Conservation (phyloP, 371 early-diverging fungal species). For the Mycotypha africana region DNA sequence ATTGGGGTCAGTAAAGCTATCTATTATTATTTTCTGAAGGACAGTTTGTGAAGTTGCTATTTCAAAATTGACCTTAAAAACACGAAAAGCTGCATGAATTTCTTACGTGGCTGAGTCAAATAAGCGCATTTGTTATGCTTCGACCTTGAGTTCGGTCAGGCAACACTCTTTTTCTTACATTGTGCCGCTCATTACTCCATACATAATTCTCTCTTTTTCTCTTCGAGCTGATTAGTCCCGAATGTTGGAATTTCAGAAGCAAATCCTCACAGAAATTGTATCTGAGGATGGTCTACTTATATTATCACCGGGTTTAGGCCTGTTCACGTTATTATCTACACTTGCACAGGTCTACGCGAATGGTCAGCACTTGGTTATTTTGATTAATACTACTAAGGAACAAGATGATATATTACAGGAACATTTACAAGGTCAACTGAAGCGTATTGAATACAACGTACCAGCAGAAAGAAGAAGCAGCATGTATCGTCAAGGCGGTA, state of each 20-base stretch:
- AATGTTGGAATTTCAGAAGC: constrained; percentile 71
- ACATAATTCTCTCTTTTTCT: too few relatives aligned
- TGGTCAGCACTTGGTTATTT: constrained; percentile 70
- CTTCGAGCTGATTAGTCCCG: too few relatives aligned
- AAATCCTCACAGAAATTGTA: constrained; percentile 64
- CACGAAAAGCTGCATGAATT: too few relatives aligned
- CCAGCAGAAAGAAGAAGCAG: constrained; percentile 53
- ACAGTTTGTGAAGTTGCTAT: too few relatives aligned
- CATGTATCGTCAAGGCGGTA: constrained; percentile 83
- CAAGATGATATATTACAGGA: constrained; percentile 61
- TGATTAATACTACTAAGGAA: constrained; percentile 69
- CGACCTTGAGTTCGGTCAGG: too few relatives aligned
- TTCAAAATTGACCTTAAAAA: too few relatives aligned
- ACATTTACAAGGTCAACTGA: constrained; percentile 42
- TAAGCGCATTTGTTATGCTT: too few relatives aligned
- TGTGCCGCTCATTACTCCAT: too few relatives aligned
- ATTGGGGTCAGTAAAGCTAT: too few relatives aligned
- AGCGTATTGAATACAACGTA: constrained; percentile 63
- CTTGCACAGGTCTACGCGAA: constrained; percentile 69
- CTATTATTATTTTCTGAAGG: too few relatives aligned
- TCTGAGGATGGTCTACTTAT: constrained; percentile 82
- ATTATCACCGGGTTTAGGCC: constrained; percentile 76
- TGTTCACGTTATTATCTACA: constrained; percentile 61
- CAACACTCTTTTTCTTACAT: too few relatives aligned
- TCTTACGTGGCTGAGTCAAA: too few relatives aligned